Evolutionary conservation across 2,329 filamentous ascomycete species (phyloP).

Genomic region (Botrytis deweyae): DNA sequence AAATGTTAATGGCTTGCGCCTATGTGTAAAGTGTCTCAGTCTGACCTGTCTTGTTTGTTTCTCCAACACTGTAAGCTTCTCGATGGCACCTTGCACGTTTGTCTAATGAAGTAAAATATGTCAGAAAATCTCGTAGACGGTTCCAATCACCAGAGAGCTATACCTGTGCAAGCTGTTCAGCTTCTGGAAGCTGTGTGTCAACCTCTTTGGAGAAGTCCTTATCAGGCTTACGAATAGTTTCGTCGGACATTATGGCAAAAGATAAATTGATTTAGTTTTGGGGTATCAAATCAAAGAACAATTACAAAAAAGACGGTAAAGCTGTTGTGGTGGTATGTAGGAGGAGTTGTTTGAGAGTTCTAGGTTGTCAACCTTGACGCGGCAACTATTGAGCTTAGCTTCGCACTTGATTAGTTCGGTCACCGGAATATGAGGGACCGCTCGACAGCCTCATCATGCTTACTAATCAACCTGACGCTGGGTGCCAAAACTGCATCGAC

Average conservation of each 20-base stretch:
- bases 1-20: constrained; percentile 34
- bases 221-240: constrained; percentile 60
- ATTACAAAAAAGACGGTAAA: background rate
- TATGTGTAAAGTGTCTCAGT: constrained; percentile 17
- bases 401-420: background rate
- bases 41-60: constrained; percentile 94
- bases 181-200: constrained; percentile 86
- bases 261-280: constrained; percentile 1
- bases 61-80: constrained; percentile 88
- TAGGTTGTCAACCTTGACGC: constrained; percentile 24
- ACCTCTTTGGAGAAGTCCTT: constrained; percentile 99
- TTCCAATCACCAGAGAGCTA: constrained; percentile 24
- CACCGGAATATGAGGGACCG: constrained; percentile 5
- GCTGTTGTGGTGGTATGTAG: constrained; percentile 3
- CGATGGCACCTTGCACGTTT: constrained; percentile 83
- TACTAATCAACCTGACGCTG: constrained; percentile 6
- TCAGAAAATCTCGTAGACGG: constrained; percentile 24
- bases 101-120: constrained; percentile 46
- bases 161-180: constrained; percentile 86
- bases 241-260: constrained; percentile 38
- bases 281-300: constrained; percentile 4
- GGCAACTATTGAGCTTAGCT: constrained; percentile 20
- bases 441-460: background rate
- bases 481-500: background rate
- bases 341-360: constrained; percentile 9